Evolutionary conservation across 495 filamentous ascomycete species (phyloP).

Genomic region (Penicillium soppii): DNA sequence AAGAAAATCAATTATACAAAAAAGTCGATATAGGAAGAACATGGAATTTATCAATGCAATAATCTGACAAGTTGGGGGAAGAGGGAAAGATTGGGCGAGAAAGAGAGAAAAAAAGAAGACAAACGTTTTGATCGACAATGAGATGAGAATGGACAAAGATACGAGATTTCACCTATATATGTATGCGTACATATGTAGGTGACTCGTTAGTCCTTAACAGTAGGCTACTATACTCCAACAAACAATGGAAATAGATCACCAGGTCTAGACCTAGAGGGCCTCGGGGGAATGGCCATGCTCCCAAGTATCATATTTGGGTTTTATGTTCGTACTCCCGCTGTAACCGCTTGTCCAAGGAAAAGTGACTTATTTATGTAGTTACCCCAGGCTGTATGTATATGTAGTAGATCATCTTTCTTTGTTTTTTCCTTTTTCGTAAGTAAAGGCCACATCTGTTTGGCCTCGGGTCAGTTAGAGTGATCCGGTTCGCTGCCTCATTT

Average conservation of each 20-base stretch:
- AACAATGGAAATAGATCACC: slow-evolving; percentile 5
- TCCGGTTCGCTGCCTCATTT: too few relatives aligned
- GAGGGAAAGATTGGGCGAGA: slow-evolving; percentile 6
- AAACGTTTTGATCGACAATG: slow-evolving; percentile 13
- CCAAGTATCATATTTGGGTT: not conserved
- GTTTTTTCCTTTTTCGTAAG: too few relatives aligned
- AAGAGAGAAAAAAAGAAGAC: slow-evolving; percentile 6
- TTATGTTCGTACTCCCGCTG: not conserved
- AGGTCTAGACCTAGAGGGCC: slow-evolving; percentile 11
- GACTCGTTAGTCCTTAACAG: not conserved
- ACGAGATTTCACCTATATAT: too few relatives aligned
- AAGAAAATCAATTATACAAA: not conserved
- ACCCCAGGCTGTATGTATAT: too few relatives aligned
- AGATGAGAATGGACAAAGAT: slow-evolving; percentile 10
- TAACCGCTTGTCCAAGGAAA: too few relatives aligned
- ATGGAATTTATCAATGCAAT: slow-evolving; percentile 7
- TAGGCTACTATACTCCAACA: slow-evolving; percentile 9
- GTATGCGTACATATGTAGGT: too few relatives aligned
- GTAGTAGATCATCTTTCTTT: too few relatives aligned
- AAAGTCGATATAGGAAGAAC: not conserved
- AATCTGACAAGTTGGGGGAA: slow-evolving; percentile 4
- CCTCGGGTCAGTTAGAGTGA: too few relatives aligned
- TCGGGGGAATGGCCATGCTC: too few relatives aligned
- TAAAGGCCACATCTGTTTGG: too few relatives aligned
- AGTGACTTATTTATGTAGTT: too few relatives aligned